Percentiles rank a stretch among this genome's conserved stretches.
Conservation (phyloP, 306 rosid genomes). For the Corylus avellana region DNA sequence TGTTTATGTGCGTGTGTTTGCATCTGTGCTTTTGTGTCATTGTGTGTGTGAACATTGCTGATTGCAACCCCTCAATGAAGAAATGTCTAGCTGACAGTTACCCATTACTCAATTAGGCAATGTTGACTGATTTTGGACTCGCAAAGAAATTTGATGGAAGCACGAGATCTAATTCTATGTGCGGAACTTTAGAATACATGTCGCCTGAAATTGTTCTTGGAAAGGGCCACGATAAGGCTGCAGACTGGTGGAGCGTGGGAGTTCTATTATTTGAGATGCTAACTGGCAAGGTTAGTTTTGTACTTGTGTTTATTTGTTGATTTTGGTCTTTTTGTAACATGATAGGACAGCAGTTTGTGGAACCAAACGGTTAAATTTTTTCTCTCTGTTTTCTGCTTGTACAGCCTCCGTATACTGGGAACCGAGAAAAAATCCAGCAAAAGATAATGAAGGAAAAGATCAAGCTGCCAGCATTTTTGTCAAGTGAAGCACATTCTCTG, state of each 20-base stretch:
- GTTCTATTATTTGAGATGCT: constrained; percentile 92
- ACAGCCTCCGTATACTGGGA: constrained; percentile 95
- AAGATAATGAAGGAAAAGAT: constrained; percentile 89
- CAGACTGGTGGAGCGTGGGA: constrained; percentile 99
- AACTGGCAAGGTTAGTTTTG: constrained; percentile 76
- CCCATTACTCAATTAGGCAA: constrained; percentile 50
- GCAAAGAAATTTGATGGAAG: constrained; percentile 83
- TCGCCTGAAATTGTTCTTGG: constrained; percentile 98
- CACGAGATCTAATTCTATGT: constrained; percentile 85
- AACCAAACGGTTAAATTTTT: constrained; percentile 15
- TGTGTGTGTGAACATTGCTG: constrained; percentile 4
- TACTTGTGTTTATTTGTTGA: constrained; percentile 17
- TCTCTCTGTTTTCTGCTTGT: constrained; percentile 28
- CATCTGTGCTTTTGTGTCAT: background rate
- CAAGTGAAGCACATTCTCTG: constrained; percentile 92
- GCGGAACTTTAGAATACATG: constrained; percentile 95
- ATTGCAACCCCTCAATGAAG: constrained; percentile 5
- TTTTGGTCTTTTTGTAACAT: constrained; percentile 2
- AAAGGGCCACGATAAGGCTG: constrained; percentile 95
- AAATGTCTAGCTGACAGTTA: constrained; percentile 32
- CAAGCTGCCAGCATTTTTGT: constrained; percentile 82
- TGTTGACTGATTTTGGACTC: constrained; percentile 96
- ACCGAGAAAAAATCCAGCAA: constrained; percentile 77
- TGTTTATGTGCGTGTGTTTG: background rate
- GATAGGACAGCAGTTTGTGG: background rate